Conservation (phyloP, 306 rosid genomes). For the Glycyrrhiza uralensis region DNA sequence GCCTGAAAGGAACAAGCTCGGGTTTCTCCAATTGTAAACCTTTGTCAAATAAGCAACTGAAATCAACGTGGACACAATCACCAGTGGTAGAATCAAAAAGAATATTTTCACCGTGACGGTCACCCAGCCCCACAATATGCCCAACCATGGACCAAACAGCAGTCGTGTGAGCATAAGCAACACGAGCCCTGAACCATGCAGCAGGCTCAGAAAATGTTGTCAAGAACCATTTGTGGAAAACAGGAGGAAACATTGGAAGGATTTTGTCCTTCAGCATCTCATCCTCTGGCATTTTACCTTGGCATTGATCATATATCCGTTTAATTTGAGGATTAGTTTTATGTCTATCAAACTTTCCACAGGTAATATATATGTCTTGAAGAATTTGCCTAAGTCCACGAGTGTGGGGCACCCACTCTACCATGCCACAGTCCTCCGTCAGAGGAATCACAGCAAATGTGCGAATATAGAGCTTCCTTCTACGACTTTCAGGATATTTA, state of each 20-base stretch:
- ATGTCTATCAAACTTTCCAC: conserved; percentile 85
- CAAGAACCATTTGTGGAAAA: conserved; percentile 93
- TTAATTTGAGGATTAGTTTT: conserved; percentile 86
- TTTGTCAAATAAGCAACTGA: conserved; percentile 96
- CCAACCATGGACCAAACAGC: conserved; percentile 99
- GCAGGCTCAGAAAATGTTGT: conserved; percentile 96
- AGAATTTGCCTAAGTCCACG: conserved; percentile 91
- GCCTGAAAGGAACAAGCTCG: conserved; percentile 93
- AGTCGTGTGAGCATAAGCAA: conserved; percentile 94
- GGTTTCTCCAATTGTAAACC: conserved; percentile 98
- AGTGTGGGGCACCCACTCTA: conserved; percentile 97
- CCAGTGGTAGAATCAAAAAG: conserved; percentile 94
- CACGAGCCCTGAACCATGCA: conserved; percentile 96
- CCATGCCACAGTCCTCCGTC: conserved; percentile 99
- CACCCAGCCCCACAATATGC: conserved; percentile 96
- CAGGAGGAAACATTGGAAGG: conserved; percentile 97
- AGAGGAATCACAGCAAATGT: conserved; percentile 95
- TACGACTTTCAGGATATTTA: conserved; percentile 91
- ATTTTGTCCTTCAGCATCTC: conserved; percentile 75
- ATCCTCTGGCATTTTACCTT: conserved; percentile 80
- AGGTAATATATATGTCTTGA: conserved; percentile 76
- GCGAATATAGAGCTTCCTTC: conserved; percentile 91
- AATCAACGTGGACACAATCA: conserved; percentile 97
- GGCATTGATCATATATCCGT: conserved; percentile 85
- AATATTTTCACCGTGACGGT: conserved; percentile 94